These are phyloP conservation scores for Mortierella sp. DNA, from an alignment of 371 early-diverging fungal species.

Conservation along the genomic window DNA sequence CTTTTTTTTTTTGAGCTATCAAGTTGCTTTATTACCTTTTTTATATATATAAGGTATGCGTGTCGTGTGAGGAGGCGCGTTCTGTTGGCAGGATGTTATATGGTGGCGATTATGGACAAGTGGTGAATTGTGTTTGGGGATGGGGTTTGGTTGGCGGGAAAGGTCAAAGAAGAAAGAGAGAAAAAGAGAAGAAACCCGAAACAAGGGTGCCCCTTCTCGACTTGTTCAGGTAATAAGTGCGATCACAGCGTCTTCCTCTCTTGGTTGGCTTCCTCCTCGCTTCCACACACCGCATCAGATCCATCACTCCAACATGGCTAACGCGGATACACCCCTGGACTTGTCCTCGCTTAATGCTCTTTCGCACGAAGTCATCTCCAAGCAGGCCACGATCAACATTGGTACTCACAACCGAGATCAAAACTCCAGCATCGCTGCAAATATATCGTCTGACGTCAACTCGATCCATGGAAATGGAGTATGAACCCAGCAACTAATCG, in stretches of 20 bases:
- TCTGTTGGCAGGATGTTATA: not conserved
- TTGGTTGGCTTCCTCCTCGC: not conserved
- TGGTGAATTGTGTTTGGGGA: not conserved
- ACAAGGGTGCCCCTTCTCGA: not conserved
- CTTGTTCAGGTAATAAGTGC: not conserved
- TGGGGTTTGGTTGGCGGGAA: not conserved
- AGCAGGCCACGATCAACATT: constrained; percentile 99
- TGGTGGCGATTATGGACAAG: not conserved
- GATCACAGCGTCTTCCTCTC: not conserved
- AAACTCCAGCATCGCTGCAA: too few relatives aligned
- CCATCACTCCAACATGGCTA: constrained; percentile 1
- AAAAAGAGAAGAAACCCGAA: not conserved
- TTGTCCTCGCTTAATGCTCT: constrained; percentile 39
- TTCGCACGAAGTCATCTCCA: constrained; percentile 82
- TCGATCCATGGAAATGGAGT: not conserved
- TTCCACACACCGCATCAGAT: not conserved
- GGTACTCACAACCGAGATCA: constrained; percentile 75
- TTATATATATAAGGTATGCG: constrained; percentile 3
- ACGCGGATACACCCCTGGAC: constrained; percentile 37
- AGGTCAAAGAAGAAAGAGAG: constrained; percentile 2
- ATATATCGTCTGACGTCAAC: not conserved
- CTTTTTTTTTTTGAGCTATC: not conserved
- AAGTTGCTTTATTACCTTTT: constrained; percentile 3
- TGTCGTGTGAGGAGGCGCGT: constrained; percentile 12
- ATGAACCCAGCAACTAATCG: not conserved